Percentiles rank a stretch among this genome's conserved stretches.
These are phyloP conservation scores for Solanum hybrid DNA, from an alignment of 305 asterid species.

Conservation along the genomic window DNA sequence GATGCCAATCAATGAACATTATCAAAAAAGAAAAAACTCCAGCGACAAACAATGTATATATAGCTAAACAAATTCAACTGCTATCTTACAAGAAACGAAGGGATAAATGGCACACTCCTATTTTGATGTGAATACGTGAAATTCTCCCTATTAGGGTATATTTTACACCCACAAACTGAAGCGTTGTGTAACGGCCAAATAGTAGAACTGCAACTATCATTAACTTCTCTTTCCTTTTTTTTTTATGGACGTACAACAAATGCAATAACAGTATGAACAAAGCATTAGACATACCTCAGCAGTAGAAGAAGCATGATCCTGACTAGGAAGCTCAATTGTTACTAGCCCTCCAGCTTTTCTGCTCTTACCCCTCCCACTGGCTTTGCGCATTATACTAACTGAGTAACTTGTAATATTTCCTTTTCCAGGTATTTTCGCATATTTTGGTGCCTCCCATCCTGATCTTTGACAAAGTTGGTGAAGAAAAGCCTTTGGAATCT, in stretches of 20 bases:
- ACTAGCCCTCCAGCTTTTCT: slow-evolving; percentile 94
- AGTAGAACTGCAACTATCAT: background rate
- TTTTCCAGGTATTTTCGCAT: slow-evolving; percentile 47
- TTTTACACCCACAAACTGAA: background rate
- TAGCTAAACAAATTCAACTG: background rate
- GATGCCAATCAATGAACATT: background rate
- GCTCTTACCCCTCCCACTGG: slow-evolving; percentile 96
- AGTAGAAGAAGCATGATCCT: slow-evolving; percentile 40
- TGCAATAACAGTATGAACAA: slow-evolving; percentile 2
- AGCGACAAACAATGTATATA: background rate
- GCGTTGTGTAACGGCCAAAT: background rate
- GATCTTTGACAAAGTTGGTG: slow-evolving; percentile 94
- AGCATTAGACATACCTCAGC: slow-evolving; percentile 50
- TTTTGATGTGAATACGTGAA: background rate
- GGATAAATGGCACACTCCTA: background rate
- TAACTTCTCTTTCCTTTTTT: background rate
- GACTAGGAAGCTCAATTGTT: slow-evolving; percentile 61
- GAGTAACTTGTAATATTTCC: slow-evolving; percentile 50
- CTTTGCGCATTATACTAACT: slow-evolving; percentile 69
- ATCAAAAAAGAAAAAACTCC: background rate
- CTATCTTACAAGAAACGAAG: background rate
- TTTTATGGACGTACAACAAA: background rate
- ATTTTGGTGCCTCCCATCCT: slow-evolving; percentile 98
- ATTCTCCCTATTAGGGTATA: background rate
- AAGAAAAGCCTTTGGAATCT: slow-evolving; percentile 92